A percentile compares a stretch with the other conserved stretches of the same genome.
These are phyloP conservation scores for Globisporangium heterothallicum DNA, from an alignment of 352 stramenopile genomes.

Conservation along the genomic window DNA sequence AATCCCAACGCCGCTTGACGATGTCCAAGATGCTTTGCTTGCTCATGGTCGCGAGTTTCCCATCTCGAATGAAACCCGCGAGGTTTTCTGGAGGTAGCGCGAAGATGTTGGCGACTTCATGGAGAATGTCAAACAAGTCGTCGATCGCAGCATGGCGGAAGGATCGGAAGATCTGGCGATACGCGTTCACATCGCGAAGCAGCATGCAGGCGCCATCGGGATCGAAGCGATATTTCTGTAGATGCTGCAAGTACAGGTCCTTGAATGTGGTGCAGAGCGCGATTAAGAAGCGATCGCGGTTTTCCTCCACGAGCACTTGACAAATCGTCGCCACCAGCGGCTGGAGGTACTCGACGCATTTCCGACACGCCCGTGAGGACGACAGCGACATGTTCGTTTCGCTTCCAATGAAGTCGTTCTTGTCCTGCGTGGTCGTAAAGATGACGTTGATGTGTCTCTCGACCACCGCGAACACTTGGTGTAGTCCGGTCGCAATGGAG, in stretches of 20 bases:
- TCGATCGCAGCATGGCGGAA: constrained; percentile 42
- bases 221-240: constrained; percentile 77
- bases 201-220: constrained; percentile 78
- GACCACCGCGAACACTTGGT: constrained; percentile 55
- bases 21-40: constrained; percentile 58
- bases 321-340: constrained; percentile 46
- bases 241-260: constrained; percentile 65
- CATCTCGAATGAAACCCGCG: constrained; percentile 70
- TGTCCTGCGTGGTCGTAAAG: constrained; percentile 54
- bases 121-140: constrained; percentile 69
- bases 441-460: constrained; percentile 52
- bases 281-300: constrained; percentile 58
- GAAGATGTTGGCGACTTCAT: constrained; percentile 79
- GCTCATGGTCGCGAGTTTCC: constrained; percentile 56
- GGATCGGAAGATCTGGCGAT: constrained; percentile 58
- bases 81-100: constrained; percentile 71
- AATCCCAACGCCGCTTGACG: constrained; percentile 77
- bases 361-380: constrained; percentile 60
- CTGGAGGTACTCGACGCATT: constrained; percentile 66
- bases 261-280: constrained; percentile 55
- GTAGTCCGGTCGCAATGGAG: constrained; percentile 35
- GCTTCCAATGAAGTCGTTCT: constrained; percentile 70
- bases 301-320: constrained; percentile 59
- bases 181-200: constrained; percentile 72
- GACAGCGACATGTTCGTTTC: constrained; percentile 71